Conservation (phyloP, 164 flowering plant species). For the Santalum album region DNA sequence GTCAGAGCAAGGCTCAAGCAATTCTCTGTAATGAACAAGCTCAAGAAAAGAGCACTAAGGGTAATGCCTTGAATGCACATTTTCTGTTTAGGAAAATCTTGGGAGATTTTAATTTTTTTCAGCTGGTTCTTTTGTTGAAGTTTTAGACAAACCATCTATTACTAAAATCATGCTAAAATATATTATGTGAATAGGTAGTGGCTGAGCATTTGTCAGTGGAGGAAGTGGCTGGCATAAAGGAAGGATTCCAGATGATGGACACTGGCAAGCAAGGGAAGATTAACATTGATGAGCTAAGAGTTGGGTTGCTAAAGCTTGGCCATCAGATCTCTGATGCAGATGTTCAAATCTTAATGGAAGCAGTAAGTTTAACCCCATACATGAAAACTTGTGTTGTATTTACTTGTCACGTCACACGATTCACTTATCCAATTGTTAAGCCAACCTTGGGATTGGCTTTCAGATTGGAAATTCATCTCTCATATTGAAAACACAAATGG, state of each 20-base stretch:
- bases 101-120: neutral
- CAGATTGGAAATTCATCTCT: no score
- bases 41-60: constrained; percentile 88
- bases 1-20: constrained; percentile 88
- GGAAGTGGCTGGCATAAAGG: constrained; percentile 56
- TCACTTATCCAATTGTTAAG: no score
- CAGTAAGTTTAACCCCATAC: constrained; percentile 31
- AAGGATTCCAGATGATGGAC: constrained; percentile 29
- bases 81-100: neutral
- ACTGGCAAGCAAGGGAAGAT: constrained; percentile 7
- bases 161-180: neutral
- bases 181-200: constrained; percentile 32
- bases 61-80: constrained; percentile 24
- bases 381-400: neutral
- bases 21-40: constrained; percentile 91
- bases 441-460: no score
- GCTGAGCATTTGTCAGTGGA: constrained; percentile 54
- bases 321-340: constrained; percentile 30
- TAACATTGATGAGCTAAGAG: constrained; percentile 9
- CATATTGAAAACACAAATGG: no score
- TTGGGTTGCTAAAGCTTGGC: constrained; percentile 8
- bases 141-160: no score
- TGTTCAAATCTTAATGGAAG: constrained; percentile 54
- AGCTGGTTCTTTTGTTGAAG: no score
- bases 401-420: no score